Conservation (phyloP, 257 asterid species). For the Salvia rosmarinus region DNA sequence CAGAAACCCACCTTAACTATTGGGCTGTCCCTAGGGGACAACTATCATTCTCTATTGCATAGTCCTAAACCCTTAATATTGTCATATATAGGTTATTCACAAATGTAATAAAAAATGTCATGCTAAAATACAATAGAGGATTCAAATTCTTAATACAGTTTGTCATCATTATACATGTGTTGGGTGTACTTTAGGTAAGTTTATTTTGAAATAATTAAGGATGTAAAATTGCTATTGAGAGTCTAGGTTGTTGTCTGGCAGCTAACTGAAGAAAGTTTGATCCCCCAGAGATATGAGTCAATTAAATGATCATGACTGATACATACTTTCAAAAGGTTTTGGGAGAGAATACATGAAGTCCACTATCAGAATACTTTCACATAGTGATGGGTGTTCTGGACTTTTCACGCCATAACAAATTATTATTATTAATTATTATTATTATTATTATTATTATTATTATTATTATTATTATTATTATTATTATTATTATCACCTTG, state of each 20-base stretch:
- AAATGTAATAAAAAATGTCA: no score
- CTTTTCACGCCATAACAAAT: neutral
- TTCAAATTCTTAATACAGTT: no score
- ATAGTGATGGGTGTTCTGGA: neutral
- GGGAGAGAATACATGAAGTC: neutral
- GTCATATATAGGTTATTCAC: no score
- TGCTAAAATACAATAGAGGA: no score
- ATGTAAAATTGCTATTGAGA: neutral
- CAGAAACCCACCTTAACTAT: no score
- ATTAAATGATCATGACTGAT: neutral
- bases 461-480: no score
- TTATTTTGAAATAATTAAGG: neutral
- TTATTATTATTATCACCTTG: no score
- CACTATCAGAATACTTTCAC: neutral
- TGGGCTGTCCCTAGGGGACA: no score
- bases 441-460: no score
- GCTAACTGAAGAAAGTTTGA: constrained; percentile 8
- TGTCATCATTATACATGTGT: neutral
- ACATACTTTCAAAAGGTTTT: neutral
- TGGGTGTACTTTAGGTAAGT: neutral
- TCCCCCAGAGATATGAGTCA: neutral
- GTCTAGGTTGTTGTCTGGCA: constrained; percentile 17
- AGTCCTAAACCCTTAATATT: no score
- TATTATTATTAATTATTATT: no score
- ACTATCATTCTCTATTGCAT: no score